Evolutionary conservation across 2,329 filamentous ascomycete genomes (phyloP), one percentile per base, ranked within the genome.

Genomic region (Paracoccidioides brasiliensis): DNA sequence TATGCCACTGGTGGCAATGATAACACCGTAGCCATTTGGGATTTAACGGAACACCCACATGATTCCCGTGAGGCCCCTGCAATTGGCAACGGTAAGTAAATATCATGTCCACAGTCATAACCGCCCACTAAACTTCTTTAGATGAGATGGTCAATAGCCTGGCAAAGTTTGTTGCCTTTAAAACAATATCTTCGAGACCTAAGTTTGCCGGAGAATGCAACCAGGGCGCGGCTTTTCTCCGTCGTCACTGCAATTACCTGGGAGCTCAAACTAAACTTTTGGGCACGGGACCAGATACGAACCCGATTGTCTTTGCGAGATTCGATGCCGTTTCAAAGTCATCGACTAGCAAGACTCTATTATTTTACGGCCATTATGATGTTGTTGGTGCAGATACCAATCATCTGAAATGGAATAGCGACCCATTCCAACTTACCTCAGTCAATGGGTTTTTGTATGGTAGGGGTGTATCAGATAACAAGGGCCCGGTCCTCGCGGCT

Each of bases 341-440:
- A 0, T 78, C 80, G 32, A 76, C 81, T 32, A 80, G 88, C 15
- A 95, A 93, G 72, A 90, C 88, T 35, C 88, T 97, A 7, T 74
- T 98, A 0, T 98, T 98, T 68, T 98, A 98, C 66, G 93, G 94
- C 0, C 93, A 98, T 68, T 98, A 98, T 74, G 93, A 98, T 66
- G 90, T 98, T 2, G 93, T 98, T 3, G 81, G 90, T 0, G 93
- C 93, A 0, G 89, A 95, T 61, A 84, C 85, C 41, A 86, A 86
- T 59, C 83, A 85, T 56, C 80, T 81, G 41, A 91, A 88, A 62
- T 98, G 93, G 93, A 79, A 81, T 42, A 83, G 83, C 1, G 88
- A 97, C 60, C 94, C 93, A 0, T 98, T 97, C 67, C 79, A 84
- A n/a, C 79, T 97, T 65, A 85, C 85, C 52, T 93, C 93, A 3